Evolutionary conservation across 306 rosid genomes (phyloP), one percentile per base, ranked within the genome.

Genomic region (Neltuma alba): DNA sequence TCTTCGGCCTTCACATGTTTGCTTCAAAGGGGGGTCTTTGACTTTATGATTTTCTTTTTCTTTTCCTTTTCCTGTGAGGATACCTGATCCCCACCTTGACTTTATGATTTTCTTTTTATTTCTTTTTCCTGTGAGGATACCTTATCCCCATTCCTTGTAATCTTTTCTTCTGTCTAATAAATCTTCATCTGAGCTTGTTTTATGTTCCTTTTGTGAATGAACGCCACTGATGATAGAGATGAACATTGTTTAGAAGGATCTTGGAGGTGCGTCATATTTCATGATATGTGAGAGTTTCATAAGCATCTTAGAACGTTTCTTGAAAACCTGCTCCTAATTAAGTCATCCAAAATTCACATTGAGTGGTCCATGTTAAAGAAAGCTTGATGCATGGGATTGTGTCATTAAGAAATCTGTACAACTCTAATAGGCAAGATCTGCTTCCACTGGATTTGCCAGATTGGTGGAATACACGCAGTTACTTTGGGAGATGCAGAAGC

Each of bases 401-500:
- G 41, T 72, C 33, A 64, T 11, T 31, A 2, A 74, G 78, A 68
- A 41, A 44, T 76, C 44, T 63, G 41, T 63, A 65, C 21, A 47
- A 40, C 33, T 79, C 64, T 58, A 44, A 65, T 23, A 41, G 85
- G 72, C 50, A 81, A 71, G 6, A 76, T 79, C 64, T 76, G 31
- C 40, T 60, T 83, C 64, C 65, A 9, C 37, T 79, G 77, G 67
- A 63, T 83, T 64, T 76, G 52, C 20, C 77, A 91, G 95, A 75
- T 91, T 82, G 95, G 94, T 12, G 92, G 92, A 68, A 84, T 89
- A 70, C 79, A 82, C 70, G 45, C 87, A 30, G 92, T 85, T 84
- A 89, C 95, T 65, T 83, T 89, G 42, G 91, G 92, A 74, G 92
- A 89, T 38, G 85, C 50, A 7, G 92, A 88, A 91, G 92, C 95